phyloP scores from a whole-genome alignment of 2,329 filamentous ascomycete species.

The Microcyclospora tardicrescens region DNA sequence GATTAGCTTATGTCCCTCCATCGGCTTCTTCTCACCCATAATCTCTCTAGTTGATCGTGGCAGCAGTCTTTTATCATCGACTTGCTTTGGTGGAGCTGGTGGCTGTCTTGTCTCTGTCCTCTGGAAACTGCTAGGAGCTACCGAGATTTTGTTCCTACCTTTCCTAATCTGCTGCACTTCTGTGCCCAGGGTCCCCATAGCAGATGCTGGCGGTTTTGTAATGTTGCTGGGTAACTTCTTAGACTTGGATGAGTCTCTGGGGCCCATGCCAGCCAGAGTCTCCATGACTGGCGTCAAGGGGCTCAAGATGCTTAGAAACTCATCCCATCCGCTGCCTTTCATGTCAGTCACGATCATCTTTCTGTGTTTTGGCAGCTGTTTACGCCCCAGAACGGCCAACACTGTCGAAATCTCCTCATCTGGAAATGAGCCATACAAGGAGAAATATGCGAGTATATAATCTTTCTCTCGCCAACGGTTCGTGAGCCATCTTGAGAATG shows the following conservation, averaged over 20 bases:
- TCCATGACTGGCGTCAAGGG: constrained; percentile 39
- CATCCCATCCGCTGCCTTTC: constrained; percentile 37
- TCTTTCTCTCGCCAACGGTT: constrained; percentile 91
- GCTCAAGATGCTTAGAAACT: constrained; percentile 39
- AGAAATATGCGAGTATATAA: constrained; percentile 69
- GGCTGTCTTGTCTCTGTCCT: no score
- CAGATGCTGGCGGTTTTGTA: no score
- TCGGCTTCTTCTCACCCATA: no score
- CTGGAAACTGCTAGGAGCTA: no score
- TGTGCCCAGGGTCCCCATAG: no score
- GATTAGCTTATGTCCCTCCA: no score
- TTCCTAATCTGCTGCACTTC: no score
- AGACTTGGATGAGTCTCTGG: constrained; percentile 24
- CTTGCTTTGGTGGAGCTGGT: no score
- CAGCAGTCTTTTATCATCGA: no score
- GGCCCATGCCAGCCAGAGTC: constrained; percentile 34
- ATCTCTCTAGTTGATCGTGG: no score
- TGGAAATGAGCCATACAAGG: constrained; percentile 63
- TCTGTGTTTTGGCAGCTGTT: constrained; percentile 25
- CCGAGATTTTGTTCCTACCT: no score
- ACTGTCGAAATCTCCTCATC: constrained; percentile 39
- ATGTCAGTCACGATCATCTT: constrained; percentile 37
- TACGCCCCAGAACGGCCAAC: constrained; percentile 25
- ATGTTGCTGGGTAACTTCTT: constrained; percentile 22
- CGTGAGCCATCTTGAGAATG: constrained; percentile 74